Evolutionary conservation across 495 filamentous ascomycete genomes (phyloP).

Genomic region (Xylaria intraflava): DNA sequence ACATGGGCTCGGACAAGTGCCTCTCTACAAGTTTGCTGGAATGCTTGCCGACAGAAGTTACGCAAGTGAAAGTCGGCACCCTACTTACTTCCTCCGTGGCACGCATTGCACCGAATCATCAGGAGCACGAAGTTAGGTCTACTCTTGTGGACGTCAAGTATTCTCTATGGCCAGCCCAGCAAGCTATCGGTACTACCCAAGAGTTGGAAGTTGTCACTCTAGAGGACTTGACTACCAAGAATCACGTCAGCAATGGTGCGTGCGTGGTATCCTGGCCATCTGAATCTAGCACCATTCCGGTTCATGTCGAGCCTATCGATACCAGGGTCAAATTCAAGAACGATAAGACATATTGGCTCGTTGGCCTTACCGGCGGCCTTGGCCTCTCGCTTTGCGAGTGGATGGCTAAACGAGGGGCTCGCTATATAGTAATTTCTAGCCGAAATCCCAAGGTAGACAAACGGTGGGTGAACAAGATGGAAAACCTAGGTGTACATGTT

Average conservation of each 20-base stretch:
- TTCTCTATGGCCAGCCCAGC: neutral
- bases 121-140: too few relatives aligned
- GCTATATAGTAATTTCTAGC: conserved; percentile 46
- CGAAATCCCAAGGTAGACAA: conserved; percentile 43
- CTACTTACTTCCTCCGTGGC: neutral
- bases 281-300: neutral
- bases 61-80: neutral
- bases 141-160: neutral
- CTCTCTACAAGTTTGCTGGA: neutral
- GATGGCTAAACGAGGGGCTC: conserved; percentile 48
- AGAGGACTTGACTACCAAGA: too few relatives aligned
- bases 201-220: neutral
- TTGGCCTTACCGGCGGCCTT: conserved; percentile 45
- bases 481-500: conserved; percentile 13
- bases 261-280: neutral
- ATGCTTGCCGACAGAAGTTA: neutral
- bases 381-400: conserved; percentile 47
- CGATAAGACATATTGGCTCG: conserved; percentile 46
- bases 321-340: conserved; percentile 8
- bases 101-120: too few relatives aligned
- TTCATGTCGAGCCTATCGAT: neutral
- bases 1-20: neutral
- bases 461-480: conserved; percentile 32
- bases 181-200: neutral
- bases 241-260: too few relatives aligned